A percentile compares a stretch with the other conserved stretches of the same genome.
Conservation (phyloP, 495 filamentous ascomycete species). For the Pseudevernia furfuracea region DNA sequence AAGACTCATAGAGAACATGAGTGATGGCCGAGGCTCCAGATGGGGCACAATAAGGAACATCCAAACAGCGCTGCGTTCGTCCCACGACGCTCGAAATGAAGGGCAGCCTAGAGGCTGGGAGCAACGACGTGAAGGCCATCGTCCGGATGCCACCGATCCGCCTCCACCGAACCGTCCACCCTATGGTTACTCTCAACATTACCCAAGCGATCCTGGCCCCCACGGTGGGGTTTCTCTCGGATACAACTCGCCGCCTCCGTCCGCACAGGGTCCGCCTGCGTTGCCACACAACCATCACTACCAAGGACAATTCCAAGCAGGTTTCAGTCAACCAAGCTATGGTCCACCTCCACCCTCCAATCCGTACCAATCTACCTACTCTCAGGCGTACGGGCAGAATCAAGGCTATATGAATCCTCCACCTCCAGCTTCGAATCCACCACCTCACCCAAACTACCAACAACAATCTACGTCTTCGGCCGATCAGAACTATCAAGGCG, state of each 20-base stretch:
- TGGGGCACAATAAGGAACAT: neutral
- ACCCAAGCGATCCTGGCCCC: slow-evolving; percentile 1
- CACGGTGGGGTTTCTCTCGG: neutral
- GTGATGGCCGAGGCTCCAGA: neutral
- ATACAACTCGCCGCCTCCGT: neutral
- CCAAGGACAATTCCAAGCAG: neutral
- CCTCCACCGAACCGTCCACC: slow-evolving; percentile 12
- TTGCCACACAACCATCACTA: neutral
- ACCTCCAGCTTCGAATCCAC: neutral
- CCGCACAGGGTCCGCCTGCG: neutral
- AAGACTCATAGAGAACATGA: neutral
- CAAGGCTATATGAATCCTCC: neutral
- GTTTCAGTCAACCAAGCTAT: neutral
- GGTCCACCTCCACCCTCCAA: neutral
- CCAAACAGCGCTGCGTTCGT: neutral
- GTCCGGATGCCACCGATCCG: neutral
- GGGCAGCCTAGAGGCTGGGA: neutral
- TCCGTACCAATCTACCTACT: neutral
- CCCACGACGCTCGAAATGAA: no score
- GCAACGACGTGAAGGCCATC: neutral
- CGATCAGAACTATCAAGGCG: neutral
- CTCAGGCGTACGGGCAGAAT: neutral
- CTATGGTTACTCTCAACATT: neutral
- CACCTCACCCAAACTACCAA: neutral
- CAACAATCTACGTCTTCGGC: neutral